Conservation (phyloP, 2,329 filamentous ascomycete genomes). For the Fusarium longipes region DNA sequence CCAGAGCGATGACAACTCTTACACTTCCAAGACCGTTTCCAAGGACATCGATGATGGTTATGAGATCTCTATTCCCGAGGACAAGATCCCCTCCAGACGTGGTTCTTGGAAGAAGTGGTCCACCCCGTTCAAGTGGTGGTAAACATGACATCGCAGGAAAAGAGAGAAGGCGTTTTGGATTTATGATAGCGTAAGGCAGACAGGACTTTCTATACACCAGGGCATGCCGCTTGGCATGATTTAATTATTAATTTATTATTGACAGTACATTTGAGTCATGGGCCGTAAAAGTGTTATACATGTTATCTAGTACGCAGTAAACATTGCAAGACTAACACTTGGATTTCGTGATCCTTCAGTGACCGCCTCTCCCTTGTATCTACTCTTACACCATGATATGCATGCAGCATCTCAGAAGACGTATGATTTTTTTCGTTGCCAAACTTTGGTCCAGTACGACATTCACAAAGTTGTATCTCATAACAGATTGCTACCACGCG, state of each 20-base stretch:
- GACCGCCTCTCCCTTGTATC: no score
- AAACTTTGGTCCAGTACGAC: neutral
- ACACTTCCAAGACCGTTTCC: constrained; percentile 44
- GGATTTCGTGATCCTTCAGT: no score
- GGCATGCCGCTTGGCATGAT: constrained; percentile 10
- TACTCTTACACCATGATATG: neutral
- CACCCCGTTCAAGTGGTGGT: constrained; percentile 30
- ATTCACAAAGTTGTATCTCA: neutral
- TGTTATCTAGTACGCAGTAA: neutral
- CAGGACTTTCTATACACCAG: constrained; percentile 16
- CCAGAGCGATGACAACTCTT: constrained; percentile 43
- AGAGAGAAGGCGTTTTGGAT: constrained; percentile 5
- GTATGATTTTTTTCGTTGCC: neutral
- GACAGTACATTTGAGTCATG: neutral
- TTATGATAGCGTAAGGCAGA: constrained; percentile 15
- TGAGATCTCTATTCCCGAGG: constrained; percentile 36
- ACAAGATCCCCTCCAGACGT: constrained; percentile 40
- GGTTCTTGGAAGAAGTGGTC: constrained; percentile 30
- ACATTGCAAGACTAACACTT: no score
- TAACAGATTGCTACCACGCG: neutral
- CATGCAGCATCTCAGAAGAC: neutral
- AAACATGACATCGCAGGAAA: neutral
- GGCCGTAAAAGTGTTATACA: neutral
- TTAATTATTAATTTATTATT: constrained; percentile 2
- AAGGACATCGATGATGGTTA: constrained; percentile 41